Evolutionary conservation across 1,139 yeast species (phyloP), one percentile per base, ranked within the genome.

Genomic region (Diutina mesorugosa): DNA sequence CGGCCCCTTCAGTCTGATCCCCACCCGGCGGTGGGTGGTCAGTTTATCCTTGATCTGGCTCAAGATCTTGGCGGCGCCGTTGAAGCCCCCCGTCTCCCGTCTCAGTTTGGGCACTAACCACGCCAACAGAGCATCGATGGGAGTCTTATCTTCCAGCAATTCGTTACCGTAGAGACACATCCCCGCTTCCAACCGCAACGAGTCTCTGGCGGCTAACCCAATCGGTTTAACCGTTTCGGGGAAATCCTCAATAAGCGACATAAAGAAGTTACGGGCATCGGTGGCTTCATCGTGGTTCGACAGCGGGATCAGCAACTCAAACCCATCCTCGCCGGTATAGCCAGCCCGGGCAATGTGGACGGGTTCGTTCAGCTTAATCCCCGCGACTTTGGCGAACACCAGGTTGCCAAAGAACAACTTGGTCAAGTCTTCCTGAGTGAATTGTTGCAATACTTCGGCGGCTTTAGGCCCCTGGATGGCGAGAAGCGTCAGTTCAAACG

Each of bases 261-360:
- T 73, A 58, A 95, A 84, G 63, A 93, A 81, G 3, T 79, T 81
- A 55, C 74, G 70, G 2, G 93, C 84, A 58, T 71, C 67, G 45
- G 65, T 61, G 6, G 66, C 61, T 56, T 81, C 81, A 6, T 70
- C 68, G 10, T 71, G 72, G 57, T 79, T 78, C 14, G 69, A 58
- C 3, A 79, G 74, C 18, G 93, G 89, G 59, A 93, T 84, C 10
- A 96, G 86, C 60, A 93, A 80, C 67, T 93, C 99, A 69, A 93
- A 91, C 1, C 99, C 99, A 68, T 93, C 99, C 71, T 93, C 99
- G 38, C 99, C 99, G 4, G 99, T 93, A 73, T 93, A 93, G 0
- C 99, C 99, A 32, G 96, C 89, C 70, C 99, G 85, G 9, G 97
- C 90, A 41, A 89, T 78, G 66, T 90, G 96, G 59, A 87, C 72